Evolutionary conservation across 164 flowering plant genomes (phyloP).

Genomic region (Kingdonia uniflora): DNA sequence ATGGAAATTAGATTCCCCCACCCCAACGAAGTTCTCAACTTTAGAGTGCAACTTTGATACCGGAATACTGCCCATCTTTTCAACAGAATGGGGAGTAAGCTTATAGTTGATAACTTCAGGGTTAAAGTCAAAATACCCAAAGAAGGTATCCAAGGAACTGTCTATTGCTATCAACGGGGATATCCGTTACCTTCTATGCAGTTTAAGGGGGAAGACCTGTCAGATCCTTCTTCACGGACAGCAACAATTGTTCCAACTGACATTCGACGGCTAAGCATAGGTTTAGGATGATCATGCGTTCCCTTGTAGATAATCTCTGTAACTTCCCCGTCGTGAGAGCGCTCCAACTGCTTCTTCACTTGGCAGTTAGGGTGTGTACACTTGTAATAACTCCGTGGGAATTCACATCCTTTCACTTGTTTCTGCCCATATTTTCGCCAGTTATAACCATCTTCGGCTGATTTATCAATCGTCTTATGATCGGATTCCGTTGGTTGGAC

Average conservation of each 20-base stretch:
- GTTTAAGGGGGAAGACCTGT: constrained; percentile 26
- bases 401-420: constrained; percentile 73
- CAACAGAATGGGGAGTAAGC: no score
- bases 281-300: constrained; percentile 79
- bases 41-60: no score
- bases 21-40: no score
- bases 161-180: background rate
- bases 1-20: no score
- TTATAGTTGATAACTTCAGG: no score
- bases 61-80: no score
- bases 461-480: constrained; percentile 32
- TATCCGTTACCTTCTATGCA: constrained; percentile 39
- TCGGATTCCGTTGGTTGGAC: constrained; percentile 31
- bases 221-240: constrained; percentile 52
- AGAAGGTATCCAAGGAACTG: background rate
- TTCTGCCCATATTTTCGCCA: constrained; percentile 87
- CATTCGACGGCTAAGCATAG: constrained; percentile 56
- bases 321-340: constrained; percentile 68
- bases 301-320: constrained; percentile 78
- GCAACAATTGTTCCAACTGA: constrained; percentile 36
- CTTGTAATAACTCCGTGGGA: constrained; percentile 73
- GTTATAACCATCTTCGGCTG: constrained; percentile 74
- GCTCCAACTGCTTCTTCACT: constrained; percentile 81
- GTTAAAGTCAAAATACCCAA: background rate
- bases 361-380: constrained; percentile 85